Evolutionary conservation across 352 stramenopile species (phyloP).

Genomic region (Thraustotheca clavata): DNA sequence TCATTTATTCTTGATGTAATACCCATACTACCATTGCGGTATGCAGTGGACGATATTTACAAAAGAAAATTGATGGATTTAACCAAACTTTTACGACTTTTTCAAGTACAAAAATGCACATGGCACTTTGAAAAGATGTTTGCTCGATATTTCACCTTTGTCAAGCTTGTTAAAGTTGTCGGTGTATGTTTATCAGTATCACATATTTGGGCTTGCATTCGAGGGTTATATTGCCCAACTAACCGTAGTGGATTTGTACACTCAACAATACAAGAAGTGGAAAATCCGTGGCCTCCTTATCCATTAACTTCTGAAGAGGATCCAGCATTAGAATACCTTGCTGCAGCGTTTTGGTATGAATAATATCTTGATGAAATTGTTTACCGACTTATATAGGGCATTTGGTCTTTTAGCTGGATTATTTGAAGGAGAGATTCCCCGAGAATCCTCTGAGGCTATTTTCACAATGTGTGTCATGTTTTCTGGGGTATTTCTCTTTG

Average conservation of each 20-base stretch:
- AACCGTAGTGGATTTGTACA: too few species aligned
- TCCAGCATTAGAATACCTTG: not conserved
- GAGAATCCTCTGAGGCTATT: slow-evolving; percentile 35
- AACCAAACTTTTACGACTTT: slow-evolving; percentile 9
- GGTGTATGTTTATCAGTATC: too few species aligned
- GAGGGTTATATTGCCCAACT: too few species aligned
- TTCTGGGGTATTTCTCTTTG: slow-evolving; percentile 57
- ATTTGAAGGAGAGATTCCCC: slow-evolving; percentile 17
- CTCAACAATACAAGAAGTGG: too few species aligned
- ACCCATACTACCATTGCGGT: not conserved
- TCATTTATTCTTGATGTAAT: not conserved
- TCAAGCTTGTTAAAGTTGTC: slow-evolving; percentile 16
- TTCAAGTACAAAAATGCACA: not conserved
- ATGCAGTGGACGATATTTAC: too few species aligned
- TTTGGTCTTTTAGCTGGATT: slow-evolving; percentile 5
- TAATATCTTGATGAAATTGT: slow-evolving; percentile 1
- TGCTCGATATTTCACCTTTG: slow-evolving; percentile 10
- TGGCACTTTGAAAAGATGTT: slow-evolving; percentile 19
- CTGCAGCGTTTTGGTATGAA: slow-evolving; percentile 12
- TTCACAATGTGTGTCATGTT: slow-evolving; percentile 52
- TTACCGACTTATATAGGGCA: not conserved
- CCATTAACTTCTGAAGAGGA: not conserved
- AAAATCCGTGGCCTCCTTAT: not conserved
- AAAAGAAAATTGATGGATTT: not conserved
- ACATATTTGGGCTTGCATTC: slow-evolving; percentile 3